Evolutionary conservation across 306 rosid species (phyloP).

Genomic region (Acmispon strigosus): DNA sequence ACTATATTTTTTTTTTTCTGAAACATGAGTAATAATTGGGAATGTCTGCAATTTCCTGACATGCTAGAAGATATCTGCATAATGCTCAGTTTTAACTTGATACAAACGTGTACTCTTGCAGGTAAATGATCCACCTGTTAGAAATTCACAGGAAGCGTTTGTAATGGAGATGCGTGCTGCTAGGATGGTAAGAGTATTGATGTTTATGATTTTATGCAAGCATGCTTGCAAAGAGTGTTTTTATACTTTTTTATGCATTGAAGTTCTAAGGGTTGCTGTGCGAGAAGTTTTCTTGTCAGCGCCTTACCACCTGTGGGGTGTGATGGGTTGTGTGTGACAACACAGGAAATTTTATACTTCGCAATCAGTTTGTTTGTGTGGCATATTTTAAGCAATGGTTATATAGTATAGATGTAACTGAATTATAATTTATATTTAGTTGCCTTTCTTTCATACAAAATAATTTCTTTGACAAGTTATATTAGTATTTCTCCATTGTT

Average conservation of each 20-base stretch:
- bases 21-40: not conserved
- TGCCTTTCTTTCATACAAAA: not conserved
- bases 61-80: not conserved
- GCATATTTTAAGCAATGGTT: not conserved
- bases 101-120: slow-evolving; percentile 19
- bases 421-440: not conserved
- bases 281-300: not conserved
- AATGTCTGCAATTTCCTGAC: not conserved
- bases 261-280: not conserved
- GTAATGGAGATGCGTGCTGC: slow-evolving; percentile 92
- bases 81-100: slow-evolving; percentile 5
- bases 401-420: not conserved
- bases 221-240: not conserved
- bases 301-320: not conserved
- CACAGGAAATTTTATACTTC: not conserved
- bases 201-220: slow-evolving; percentile 2
- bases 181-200: slow-evolving; percentile 50
- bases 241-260: not conserved
- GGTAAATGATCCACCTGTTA: slow-evolving; percentile 84
- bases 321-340: not conserved
- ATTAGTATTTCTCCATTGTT: not conserved
- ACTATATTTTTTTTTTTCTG: not conserved
- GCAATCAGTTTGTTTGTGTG: not conserved
- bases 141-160: slow-evolving; percentile 89
- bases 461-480: not conserved